Percentiles rank a stretch among this genome's conserved stretches.
Conservation (phyloP, 2,329 filamentous ascomycete species). For the Ascocoryne sarcoides region DNA sequence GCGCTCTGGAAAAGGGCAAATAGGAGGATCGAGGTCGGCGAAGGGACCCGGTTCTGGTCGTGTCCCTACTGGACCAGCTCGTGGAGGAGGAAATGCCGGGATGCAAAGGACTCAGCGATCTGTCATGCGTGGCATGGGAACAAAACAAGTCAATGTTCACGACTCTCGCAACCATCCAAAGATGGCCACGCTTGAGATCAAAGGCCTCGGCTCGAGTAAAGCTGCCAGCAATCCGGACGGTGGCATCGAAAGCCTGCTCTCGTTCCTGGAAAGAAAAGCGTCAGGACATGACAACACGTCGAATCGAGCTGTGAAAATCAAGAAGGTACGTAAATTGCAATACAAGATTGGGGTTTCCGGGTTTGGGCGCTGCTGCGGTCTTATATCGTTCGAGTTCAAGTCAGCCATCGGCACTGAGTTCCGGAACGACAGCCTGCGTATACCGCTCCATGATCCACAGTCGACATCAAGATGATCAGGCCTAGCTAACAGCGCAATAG, state of each 20-base stretch:
- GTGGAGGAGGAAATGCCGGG: slow-evolving; percentile 28
- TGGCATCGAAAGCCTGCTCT: slow-evolving; percentile 54
- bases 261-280: slow-evolving; percentile 65
- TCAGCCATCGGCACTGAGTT: slow-evolving; percentile 29
- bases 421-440: slow-evolving; percentile 19
- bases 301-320: slow-evolving; percentile 48
- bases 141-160: slow-evolving; percentile 24
- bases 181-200: slow-evolving; percentile 34
- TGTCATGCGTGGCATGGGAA: slow-evolving; percentile 32
- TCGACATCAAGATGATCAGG: slow-evolving; percentile 29
- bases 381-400: slow-evolving; percentile 33
- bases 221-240: slow-evolving; percentile 57
- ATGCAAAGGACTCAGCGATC: slow-evolving; percentile 20
- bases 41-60: slow-evolving; percentile 18
- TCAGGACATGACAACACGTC: slow-evolving; percentile 39
- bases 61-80: slow-evolving; percentile 23
- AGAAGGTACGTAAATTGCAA: slow-evolving; percentile 61
- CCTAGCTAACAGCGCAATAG: slow-evolving; percentile 60
- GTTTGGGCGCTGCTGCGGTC: slow-evolving; percentile 28
- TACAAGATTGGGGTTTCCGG: slow-evolving; percentile 23
- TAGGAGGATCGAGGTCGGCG: slow-evolving; percentile 10
- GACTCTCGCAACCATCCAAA: slow-evolving; percentile 21
- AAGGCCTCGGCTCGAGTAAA: slow-evolving; percentile 60
- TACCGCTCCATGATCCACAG: slow-evolving; percentile 22
- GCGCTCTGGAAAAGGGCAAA: slow-evolving; percentile 21